A percentile compares a stretch with the other conserved stretches of the same genome.
phyloP scores from a whole-genome alignment of 2,329 filamentous ascomycete genomes.

The Colletotrichum sp. region DNA sequence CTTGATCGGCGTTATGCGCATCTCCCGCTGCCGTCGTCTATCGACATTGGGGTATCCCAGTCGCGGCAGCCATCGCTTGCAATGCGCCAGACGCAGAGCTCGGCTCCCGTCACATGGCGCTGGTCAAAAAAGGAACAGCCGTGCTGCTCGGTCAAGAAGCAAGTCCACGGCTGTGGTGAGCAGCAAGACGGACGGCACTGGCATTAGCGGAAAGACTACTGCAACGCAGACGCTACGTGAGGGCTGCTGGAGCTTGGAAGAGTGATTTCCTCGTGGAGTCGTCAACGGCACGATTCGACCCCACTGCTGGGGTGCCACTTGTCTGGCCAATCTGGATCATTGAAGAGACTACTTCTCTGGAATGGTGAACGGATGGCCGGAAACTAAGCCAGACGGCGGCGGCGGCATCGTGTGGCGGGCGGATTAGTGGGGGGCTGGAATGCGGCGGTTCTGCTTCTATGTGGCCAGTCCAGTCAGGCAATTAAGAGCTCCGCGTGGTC shows the following conservation, averaged over 20 bases:
- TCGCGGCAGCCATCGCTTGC: neutral
- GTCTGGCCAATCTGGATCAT: neutral
- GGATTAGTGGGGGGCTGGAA: conserved; percentile 8
- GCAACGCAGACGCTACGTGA: neutral
- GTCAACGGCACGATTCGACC: neutral
- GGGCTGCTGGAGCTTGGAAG: neutral
- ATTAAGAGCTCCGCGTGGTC: neutral
- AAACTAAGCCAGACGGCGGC: neutral
- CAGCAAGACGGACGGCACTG: neutral
- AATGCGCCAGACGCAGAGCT: neutral
- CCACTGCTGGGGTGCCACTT: neutral
- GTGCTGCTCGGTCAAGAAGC: neutral
- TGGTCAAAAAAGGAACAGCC: neutral
- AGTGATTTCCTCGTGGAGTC: neutral
- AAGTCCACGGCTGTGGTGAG: neutral
- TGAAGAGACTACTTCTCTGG: neutral
- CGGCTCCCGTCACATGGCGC: neutral
- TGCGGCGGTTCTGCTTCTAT: neutral
- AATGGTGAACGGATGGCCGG: conserved; percentile 8
- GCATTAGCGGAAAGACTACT: neutral
- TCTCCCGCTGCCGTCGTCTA: neutral
- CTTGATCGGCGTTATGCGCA: neutral
- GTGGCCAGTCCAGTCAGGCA: neutral
- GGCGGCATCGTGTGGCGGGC: neutral
- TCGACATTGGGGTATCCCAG: neutral